Evolutionary conservation across 805 yeast genomes (phyloP), one percentile per base, ranked within the genome.

Genomic region (Candida insectalens): DNA sequence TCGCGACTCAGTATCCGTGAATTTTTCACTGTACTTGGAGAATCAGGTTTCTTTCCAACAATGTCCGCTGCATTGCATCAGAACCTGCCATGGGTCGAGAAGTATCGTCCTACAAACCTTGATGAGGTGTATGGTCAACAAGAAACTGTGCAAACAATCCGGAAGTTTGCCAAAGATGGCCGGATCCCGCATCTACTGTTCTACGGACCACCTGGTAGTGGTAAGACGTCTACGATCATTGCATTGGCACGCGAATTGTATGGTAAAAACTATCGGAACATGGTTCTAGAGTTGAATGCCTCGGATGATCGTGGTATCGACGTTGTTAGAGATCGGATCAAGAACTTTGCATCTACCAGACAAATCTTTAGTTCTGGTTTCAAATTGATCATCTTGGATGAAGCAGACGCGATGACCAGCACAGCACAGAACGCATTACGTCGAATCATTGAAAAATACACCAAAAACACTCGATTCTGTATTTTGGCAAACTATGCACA

Each of bases 231-330:
- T 2, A 85, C 95, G 0, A 79, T 84, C 20, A 60, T 85, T 36
- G 96, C 96, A 1, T 59, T 88, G 37, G 95, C 96, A 1, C 66
- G 74, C 37, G 95, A 87, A 49, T 72, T 88, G 6, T 88, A 81
- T 51, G 99, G 98, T 3, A 60, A 68, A 13, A 72, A 75, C 42
- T 83, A 83, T 53, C 74, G 69, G 46, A 83, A 85, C 50, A 87
- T 88, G 88, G 96, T 92, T 2, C 62, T 92, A 36, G 98, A 92
- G 53, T 67, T 92, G 55, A 92, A 92, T 59, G 98, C 98, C 4
- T 80, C 94, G 4, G 98, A 92, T 57, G 98, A 92, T 56, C 74
- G 98, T 60, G 98, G 98, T 44, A 92, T 92, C 45, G 95, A 85
- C 47, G 96, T 92, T 29, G 97, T 92, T n/a, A 72, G 99, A 43